phyloP scores from a whole-genome alignment of 129 eudicot species.

The Flaveria robusta region DNA sequence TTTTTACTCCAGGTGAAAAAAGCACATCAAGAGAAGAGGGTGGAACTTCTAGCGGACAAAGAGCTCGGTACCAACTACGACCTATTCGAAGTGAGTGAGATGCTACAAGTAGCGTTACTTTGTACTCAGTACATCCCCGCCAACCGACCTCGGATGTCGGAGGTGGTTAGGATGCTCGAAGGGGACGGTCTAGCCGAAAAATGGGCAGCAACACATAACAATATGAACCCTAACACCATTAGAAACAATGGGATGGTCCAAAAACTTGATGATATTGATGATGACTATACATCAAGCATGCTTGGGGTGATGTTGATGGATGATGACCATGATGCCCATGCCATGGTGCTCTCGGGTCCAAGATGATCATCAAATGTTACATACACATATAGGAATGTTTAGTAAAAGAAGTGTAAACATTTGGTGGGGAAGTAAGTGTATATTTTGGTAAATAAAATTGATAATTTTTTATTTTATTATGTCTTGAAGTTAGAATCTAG shows the following conservation, averaged over 20 bases:
- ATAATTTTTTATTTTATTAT: conserved; percentile 16
- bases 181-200: conserved; percentile 95
- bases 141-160: conserved; percentile 89
- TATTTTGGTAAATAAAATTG: conserved; percentile 40
- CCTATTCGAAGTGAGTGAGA: conserved; percentile 76
- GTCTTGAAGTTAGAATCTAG: conserved; percentile 2
- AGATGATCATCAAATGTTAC: conserved; percentile 50
- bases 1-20: conserved; percentile 61
- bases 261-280: conserved; percentile 56
- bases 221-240: conserved; percentile 38
- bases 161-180: conserved; percentile 89
- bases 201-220: conserved; percentile 87
- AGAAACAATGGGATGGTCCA: conserved; percentile 22
- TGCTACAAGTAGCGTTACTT: conserved; percentile 83
- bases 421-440: conserved; percentile 23
- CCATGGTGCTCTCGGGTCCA: conserved; percentile 97
- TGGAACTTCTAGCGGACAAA: conserved; percentile 66
- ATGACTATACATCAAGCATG: conserved; percentile 66
- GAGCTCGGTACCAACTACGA: conserved; percentile 72
- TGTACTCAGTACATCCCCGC: conserved; percentile 83
- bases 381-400: conserved; percentile 34
- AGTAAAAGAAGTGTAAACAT: conserved; percentile 15
- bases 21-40: conserved; percentile 72
- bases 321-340: conserved; percentile 77
- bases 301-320: conserved; percentile 76